phyloP scores from a whole-genome alignment of 345 rosid genomes.

The Xanthoceras sorbifolium region DNA sequence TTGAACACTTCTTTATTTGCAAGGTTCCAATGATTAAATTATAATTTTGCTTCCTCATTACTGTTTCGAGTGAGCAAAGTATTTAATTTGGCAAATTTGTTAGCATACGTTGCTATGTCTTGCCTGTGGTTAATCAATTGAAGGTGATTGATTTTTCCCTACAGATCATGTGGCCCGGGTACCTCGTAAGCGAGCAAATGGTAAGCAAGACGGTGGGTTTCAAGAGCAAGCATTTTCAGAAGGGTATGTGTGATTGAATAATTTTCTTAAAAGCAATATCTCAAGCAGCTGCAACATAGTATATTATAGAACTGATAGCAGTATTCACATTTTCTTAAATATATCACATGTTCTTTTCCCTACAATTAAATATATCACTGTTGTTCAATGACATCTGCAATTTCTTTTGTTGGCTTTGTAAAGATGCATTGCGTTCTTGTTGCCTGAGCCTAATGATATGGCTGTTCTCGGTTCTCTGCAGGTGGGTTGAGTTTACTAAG shows the following conservation, averaged over 20 bases:
- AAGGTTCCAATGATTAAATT: background rate
- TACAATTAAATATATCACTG: background rate
- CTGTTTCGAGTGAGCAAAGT: background rate
- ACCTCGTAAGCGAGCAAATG: constrained; percentile 40
- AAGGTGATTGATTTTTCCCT: constrained; percentile 16
- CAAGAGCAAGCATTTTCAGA: constrained; percentile 67
- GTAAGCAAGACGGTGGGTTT: constrained; percentile 54
- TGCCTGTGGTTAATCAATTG: background rate
- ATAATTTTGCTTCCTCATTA: background rate
- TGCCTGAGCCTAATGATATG: background rate
- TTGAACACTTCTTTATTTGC: background rate
- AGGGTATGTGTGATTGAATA: constrained; percentile 51
- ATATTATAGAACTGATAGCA: background rate
- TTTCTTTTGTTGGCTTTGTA: background rate
- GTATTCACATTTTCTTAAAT: background rate
- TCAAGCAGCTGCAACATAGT: constrained; percentile 1
- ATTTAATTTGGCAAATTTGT: background rate
- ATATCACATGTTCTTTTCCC: background rate
- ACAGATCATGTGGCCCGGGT: constrained; percentile 53
- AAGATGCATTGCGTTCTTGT: constrained; percentile 11
- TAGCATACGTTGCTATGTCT: background rate
- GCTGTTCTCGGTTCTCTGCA: constrained; percentile 28
- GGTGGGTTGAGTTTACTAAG: constrained; percentile 93
- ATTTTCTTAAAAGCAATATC: background rate
- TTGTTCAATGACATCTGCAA: background rate